Evolutionary conservation across 306 rosid genomes (phyloP), one percentile per base, ranked within the genome.

Genomic region (Malus orientalis): DNA sequence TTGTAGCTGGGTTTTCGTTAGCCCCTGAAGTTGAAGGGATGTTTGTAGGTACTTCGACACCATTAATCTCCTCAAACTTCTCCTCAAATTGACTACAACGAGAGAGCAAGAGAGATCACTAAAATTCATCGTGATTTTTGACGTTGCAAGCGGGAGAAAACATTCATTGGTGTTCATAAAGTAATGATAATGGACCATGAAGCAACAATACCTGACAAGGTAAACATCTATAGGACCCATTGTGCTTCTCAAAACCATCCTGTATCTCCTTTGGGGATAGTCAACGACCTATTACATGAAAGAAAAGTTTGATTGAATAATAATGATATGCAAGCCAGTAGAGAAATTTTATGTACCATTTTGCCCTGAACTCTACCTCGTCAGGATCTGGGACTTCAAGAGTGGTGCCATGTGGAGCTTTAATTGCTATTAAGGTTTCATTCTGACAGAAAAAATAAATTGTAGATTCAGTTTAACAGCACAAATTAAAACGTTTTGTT

Each of bases 381-480:
- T 95, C 97, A 25, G 98, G 98, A 89, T 95, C 96, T 44, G 98
- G 97, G 76, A 95, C 98, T 88, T 95, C 98, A 78, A 95, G 84
- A 53, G 96, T 95, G 80, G 98, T 95, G 72, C 98, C 97, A 76
- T 92, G 96, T 11, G 98, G 98, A 86, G 98, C 98, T 85, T 92
- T 95, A 74, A 95, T 95, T 63, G 98, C 98, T 83, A 95, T 95
- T 70, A 95, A 83, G 57, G 98, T 95, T 89, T 95, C 96, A 85
- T 90, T 92, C 98, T 95, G 86, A 76, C 40, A 74, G 83, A 85
- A 78, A n/a, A 74, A 79, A 71, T 49, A 32, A 73, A 42, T 49
- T 11, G 33, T 60, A 63, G 8, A 40, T 27, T 60, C 64, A 77
- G 78, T 76, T 63, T 23, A 72, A 55, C 71, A 61, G 77, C 69